phyloP scores from a whole-genome alignment of 2,329 filamentous ascomycete genomes.

The Pseudofabraea citricarpa region DNA sequence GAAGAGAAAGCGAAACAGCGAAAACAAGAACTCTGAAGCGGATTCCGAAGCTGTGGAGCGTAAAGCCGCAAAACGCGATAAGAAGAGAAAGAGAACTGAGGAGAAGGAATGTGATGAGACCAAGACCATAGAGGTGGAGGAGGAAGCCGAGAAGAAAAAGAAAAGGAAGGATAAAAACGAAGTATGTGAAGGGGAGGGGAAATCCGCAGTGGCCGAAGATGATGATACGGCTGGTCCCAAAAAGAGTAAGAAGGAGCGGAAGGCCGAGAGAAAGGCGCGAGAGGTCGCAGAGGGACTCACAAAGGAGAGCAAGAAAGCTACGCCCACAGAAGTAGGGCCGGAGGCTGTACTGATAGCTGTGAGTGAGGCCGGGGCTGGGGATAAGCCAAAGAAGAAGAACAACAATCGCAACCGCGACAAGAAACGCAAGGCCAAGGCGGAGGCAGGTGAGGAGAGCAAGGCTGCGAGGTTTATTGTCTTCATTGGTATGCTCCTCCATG shows the following conservation, averaged over 20 bases:
- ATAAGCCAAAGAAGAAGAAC: conserved; percentile 29
- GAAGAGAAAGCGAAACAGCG: conserved; percentile 17
- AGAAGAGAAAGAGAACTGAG: conserved; percentile 18
- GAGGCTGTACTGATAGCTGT: conserved; percentile 5
- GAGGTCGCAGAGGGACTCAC: conserved; percentile 21
- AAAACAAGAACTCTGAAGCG: conserved; percentile 6
- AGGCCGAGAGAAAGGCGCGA: conserved; percentile 28
- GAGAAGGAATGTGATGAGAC: conserved; percentile 9
- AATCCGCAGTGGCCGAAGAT: conserved; percentile 5
- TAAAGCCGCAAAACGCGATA: conserved; percentile 12
- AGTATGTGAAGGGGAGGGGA: conserved; percentile 2
- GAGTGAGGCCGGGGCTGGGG: conserved; percentile 10
- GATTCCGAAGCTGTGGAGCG: background rate
- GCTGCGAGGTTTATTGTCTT: conserved; percentile 68
- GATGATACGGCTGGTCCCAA: conserved; percentile 20
- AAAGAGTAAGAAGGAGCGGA: conserved; percentile 31
- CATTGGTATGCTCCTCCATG: conserved; percentile 51
- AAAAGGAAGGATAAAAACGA: conserved; percentile 9
- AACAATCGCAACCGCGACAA: conserved; percentile 31
- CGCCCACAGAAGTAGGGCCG: background rate
- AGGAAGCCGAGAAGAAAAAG: conserved; percentile 6
- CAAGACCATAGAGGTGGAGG: conserved; percentile 6
- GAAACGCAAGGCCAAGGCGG: conserved; percentile 19
- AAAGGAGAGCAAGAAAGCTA: conserved; percentile 11
- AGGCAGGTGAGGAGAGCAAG: conserved; percentile 10